Conservation (phyloP, 495 filamentous ascomycete species). For the Darksidea phi region DNA sequence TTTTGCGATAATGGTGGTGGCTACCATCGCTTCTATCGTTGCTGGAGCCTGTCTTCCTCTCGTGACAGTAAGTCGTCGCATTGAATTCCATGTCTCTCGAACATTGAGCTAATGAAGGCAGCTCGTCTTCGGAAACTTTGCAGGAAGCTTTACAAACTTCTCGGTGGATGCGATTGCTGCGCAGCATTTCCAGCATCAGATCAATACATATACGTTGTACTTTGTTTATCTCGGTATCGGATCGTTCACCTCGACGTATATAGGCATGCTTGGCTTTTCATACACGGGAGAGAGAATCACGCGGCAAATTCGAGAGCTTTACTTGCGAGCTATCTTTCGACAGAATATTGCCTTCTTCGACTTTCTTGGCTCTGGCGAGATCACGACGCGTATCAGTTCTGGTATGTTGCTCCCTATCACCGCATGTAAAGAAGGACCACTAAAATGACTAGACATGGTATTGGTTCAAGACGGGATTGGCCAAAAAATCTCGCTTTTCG, state of each 20-base stretch:
- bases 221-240: conserved; percentile 86
- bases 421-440: not conserved
- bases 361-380: conserved; percentile 85
- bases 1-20: conserved; percentile 25
- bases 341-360: conserved; percentile 95
- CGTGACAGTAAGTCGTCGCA: conserved; percentile 26
- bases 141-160: conserved; percentile 29
- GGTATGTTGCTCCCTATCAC: conserved; percentile 4
- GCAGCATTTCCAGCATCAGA: conserved; percentile 28
- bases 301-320: conserved; percentile 79
- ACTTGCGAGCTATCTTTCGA: conserved; percentile 76
- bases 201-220: conserved; percentile 60
- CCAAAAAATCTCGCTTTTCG: conserved; percentile 40
- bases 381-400: conserved; percentile 87
- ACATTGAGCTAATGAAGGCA: not conserved
- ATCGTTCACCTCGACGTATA: conserved; percentile 78
- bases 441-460: conserved; percentile 56
- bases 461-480: conserved; percentile 50
- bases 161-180: conserved; percentile 1
- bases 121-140: conserved; percentile 33
- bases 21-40: conserved; percentile 19
- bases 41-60: conserved; percentile 33
- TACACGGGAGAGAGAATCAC: conserved; percentile 90
- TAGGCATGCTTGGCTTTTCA: conserved; percentile 84
- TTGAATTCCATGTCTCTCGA: not conserved